Evolutionary conservation across 768 basidiomycete species (phyloP), one percentile per base, ranked within the genome.

Genomic region (Podaxis carcinomalis): DNA sequence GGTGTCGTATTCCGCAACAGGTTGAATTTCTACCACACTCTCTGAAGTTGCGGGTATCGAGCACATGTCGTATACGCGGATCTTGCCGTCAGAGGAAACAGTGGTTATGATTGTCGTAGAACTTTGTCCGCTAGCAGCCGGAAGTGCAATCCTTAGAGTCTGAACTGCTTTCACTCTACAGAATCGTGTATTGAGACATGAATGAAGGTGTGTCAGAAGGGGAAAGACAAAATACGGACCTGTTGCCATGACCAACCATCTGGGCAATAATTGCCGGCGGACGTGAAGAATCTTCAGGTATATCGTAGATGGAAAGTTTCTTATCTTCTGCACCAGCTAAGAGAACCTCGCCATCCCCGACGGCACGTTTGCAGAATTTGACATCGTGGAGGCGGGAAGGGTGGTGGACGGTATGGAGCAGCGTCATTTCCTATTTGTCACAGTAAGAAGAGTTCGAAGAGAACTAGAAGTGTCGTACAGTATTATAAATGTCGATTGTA

Each of bases 291-390:
- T 85, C 80, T 13, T 74, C 68, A 3, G 79, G 77, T 32, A 92
- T 63, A 51, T 82, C 80, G 73, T 95, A 98, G 9, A 95, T 75
- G 1, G 93, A 83, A 1, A 93, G 77, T 67, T 91, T 91, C 65
- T 90, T 93, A 70, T 98, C 94, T 74, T 99, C 97, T 4, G 90
- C 94, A 2, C 85, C 91, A 5, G 87, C 92, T 54, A 96, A 78
- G 5, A 98, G 75, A 35, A 95, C 70, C 67, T 95, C 90, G 44
- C 82, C 83, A 0, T 75, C 72, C 1, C 80, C 82, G 25, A 76
- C 74, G 0, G 83, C 79, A 50, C 85, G 82, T 64, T 80, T 79
- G 68, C 82, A 86, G 74, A 98, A 98, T 55, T 80, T 81, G 51
- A 93, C 71, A 66, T 91, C 91, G 64, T 98, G 95, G 65, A 98